Evolutionary conservation across 2,329 filamentous ascomycete species (phyloP), one percentile per base, ranked within the genome.

Genomic region (Gaeumannomyces tritici): DNA sequence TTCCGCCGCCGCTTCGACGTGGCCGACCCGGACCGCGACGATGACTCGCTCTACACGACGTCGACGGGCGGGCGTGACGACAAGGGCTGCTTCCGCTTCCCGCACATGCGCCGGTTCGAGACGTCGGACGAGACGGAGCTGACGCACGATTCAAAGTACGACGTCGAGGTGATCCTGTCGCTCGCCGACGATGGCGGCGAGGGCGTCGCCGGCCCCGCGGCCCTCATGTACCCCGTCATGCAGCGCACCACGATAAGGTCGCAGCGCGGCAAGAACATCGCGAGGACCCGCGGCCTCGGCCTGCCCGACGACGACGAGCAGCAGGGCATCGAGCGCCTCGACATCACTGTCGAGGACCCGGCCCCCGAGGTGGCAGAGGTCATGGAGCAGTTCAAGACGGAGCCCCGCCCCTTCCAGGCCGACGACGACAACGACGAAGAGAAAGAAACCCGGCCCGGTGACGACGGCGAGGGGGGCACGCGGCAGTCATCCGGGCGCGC

Each of bases 191-290:
- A 64, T 58, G 63, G 63, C 33, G 60, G 66, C 51, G 77, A 80
- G 65, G 79, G 79, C 60, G 73, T 75, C 62, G 71, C 75, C 60
- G 79, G 83, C 66, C 84, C 83, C 71, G 86, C 80, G 8, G 83
- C 81, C 15, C 88, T 86, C 72, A 89, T 88, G 73, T 89, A 89
- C 68, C 87, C 87, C 4, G 79, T 89, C 65, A 83, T 89, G 74
- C 85, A 88, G 72, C 82, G 84, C 62, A 83, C 80, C 58, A 79
- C 79, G 27, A 83, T 89, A 68, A 79, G 84, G 57, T 84, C 84
- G 33, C 85, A 87, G 73, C 80, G 86, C 63, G 82, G 79, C 64
- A 87, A 84, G 77, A 85, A 85, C 69, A 86, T 87, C 66, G 80
- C 83, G 57, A 80, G 82, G 58, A 82, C 76, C 35, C 75, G 76